phyloP scores from a whole-genome alignment of 164 flowering plant species.

The Stephania japonica region DNA sequence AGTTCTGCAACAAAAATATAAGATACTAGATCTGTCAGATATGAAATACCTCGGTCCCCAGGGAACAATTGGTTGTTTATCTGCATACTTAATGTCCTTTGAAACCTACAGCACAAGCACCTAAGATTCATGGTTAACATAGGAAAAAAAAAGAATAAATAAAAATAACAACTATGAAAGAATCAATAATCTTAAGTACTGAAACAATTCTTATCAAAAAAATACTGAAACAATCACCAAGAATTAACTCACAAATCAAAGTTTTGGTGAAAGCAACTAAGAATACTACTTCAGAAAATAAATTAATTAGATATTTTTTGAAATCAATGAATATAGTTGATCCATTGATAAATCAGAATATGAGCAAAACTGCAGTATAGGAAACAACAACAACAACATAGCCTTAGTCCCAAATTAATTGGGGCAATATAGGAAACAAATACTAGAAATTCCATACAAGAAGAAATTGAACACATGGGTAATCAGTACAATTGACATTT shows the following conservation, averaged over 20 bases:
- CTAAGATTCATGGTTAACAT: neutral
- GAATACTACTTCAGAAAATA: neutral
- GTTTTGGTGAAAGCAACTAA: neutral
- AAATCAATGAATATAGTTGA: neutral
- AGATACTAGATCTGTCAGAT: neutral
- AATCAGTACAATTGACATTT: too few species aligned
- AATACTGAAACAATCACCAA: neutral
- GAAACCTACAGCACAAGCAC: constrained; percentile 57
- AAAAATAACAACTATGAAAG: neutral
- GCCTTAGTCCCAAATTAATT: too few species aligned
- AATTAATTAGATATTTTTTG: too few species aligned
- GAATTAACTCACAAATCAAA: neutral
- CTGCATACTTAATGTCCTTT: constrained; percentile 95
- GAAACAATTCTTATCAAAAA: too few species aligned
- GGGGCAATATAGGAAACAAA: neutral
- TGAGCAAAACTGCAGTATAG: neutral
- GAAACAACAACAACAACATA: neutral
- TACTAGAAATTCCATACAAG: too few species aligned
- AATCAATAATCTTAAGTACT: neutral
- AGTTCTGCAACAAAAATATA: neutral
- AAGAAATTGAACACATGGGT: too few species aligned
- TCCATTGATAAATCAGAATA: neutral
- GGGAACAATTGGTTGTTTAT: constrained; percentile 88
- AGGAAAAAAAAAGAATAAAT: constrained; percentile 4
- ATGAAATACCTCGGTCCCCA: constrained; percentile 86